phyloP scores from a whole-genome alignment of 257 asterid species.

The Capsicum chinense region DNA sequence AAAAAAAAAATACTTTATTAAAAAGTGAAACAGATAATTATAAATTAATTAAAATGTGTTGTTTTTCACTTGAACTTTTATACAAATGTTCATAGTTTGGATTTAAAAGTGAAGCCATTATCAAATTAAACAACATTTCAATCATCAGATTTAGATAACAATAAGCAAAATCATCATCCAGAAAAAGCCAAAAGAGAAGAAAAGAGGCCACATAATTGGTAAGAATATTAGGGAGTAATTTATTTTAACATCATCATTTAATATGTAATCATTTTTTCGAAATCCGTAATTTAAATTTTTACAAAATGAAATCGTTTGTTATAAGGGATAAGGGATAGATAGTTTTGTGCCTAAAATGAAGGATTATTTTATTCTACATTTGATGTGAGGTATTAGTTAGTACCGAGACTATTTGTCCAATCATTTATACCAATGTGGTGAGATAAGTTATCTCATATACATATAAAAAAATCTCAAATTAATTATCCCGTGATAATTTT shows the following conservation, averaged over 20 bases:
- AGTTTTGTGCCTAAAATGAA: too few relatives aligned
- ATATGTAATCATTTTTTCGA: neutral
- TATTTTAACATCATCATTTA: neutral
- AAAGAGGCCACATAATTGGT: neutral
- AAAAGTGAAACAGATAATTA: too few relatives aligned
- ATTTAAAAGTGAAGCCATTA: accelerated
- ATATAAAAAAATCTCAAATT: too few relatives aligned
- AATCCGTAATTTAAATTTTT: neutral
- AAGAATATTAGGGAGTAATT: neutral
- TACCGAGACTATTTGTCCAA: too few relatives aligned
- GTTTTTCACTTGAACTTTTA: neutral
- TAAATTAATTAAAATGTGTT: neutral
- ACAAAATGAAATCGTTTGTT: too few relatives aligned
- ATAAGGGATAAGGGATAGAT: too few relatives aligned
- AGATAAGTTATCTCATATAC: too few relatives aligned
- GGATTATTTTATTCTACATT: too few relatives aligned
- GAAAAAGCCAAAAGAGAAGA: neutral
- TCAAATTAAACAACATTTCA: neutral
- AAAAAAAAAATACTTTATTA: too few relatives aligned
- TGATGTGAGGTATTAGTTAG: too few relatives aligned
- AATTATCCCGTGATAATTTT: too few relatives aligned
- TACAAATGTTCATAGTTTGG: neutral
- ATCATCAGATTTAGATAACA: neutral
- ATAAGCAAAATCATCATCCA: neutral
- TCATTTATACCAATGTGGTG: too few relatives aligned